Conservation (phyloP, 75 land plant genomes). For the Adiantum capillusveneris region DNA sequence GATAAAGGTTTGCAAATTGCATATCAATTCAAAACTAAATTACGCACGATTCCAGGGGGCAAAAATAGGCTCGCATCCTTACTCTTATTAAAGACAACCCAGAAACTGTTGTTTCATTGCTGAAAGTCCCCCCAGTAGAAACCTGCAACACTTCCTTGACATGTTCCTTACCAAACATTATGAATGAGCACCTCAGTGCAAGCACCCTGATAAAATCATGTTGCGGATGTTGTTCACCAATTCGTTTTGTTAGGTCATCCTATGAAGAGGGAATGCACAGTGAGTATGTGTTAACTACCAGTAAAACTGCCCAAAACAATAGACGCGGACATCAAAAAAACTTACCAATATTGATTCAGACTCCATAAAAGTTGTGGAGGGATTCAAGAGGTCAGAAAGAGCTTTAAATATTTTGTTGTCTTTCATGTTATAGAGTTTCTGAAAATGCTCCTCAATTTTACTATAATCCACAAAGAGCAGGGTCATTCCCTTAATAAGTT, state of each 20-base stretch:
- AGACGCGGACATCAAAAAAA: background rate
- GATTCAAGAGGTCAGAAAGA: conserved; percentile 39
- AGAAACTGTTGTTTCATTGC: conserved; percentile 28
- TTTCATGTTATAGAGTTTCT: conserved; percentile 67
- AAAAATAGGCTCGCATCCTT: conserved; percentile 10
- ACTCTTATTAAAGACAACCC: conserved; percentile 55
- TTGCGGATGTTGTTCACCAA: conserved; percentile 61
- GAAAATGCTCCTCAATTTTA: conserved; percentile 70
- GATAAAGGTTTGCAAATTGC: no score
- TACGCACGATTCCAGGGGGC: no score
- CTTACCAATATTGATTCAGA: conserved; percentile 42
- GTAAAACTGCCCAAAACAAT: background rate
- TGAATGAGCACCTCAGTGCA: conserved; percentile 49
- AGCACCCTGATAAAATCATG: conserved; percentile 59
- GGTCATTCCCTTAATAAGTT: conserved; percentile 48
- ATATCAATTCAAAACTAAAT: no score
- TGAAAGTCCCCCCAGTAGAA: conserved; percentile 12
- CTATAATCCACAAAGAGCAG: conserved; percentile 50
- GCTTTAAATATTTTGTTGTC: conserved; percentile 60
- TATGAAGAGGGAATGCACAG: conserved; percentile 31
- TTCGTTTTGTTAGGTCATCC: conserved; percentile 54
- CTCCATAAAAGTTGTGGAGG: conserved; percentile 22
- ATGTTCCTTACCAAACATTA: conserved; percentile 64
- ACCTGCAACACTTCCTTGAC: conserved; percentile 32
- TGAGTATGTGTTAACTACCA: no score